Conservation (phyloP, 768 basidiomycete species). For the Asterophora lycoperdoides region DNA sequence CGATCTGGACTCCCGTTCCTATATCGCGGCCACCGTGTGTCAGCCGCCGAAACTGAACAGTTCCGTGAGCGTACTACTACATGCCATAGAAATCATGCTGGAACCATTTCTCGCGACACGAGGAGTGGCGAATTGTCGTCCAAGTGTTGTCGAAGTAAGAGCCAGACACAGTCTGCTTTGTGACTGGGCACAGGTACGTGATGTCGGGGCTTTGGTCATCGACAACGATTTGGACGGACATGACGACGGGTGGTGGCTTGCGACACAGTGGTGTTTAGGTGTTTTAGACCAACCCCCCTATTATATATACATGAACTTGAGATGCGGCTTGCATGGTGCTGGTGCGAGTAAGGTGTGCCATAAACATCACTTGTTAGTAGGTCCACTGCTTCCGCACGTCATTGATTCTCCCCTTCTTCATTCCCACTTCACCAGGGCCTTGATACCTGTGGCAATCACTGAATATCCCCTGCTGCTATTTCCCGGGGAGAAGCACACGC, state of each 20-base stretch:
- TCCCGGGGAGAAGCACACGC: no score
- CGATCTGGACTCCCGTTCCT: conserved; percentile 32
- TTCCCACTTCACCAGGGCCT: no score
- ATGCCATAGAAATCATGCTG: conserved; percentile 36
- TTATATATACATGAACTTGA: no score
- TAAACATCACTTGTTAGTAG: neutral
- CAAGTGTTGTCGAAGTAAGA: conserved; percentile 38
- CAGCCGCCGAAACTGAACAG: neutral
- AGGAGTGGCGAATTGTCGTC: conserved; percentile 28
- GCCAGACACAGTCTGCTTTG: conserved; percentile 29
- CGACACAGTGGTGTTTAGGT: neutral
- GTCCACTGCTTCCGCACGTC: neutral
- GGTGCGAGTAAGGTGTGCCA: no score
- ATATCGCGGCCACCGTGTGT: neutral
- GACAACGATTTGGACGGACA: conserved; percentile 27
- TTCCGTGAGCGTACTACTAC: neutral
- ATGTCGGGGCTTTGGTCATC: conserved; percentile 36
- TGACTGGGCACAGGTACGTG: conserved; percentile 34
- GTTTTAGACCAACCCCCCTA: neutral
- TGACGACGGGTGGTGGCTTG: conserved; percentile 2
- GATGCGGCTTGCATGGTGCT: no score
- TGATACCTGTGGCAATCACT: no score
- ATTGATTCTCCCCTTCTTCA: no score
- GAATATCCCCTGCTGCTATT: no score
- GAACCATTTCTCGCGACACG: conserved; percentile 37